phyloP scores from a whole-genome alignment of 768 basidiomycete genomes.

The Rhodosporidiobolus odoratus region DNA sequence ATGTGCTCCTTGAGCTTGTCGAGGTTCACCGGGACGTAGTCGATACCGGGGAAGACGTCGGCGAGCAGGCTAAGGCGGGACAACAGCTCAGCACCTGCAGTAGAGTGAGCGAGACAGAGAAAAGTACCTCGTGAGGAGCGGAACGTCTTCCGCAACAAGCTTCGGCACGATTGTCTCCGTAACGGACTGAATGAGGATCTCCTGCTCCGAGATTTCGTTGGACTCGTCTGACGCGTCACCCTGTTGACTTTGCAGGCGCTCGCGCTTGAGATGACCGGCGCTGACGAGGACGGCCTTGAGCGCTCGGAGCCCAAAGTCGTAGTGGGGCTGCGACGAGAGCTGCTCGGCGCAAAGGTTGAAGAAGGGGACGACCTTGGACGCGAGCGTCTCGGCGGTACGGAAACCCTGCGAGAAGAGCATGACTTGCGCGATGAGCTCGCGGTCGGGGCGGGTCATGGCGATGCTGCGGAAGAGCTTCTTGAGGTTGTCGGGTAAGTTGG shows the following conservation, averaged over 20 bases:
- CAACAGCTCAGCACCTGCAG: conserved; percentile 8
- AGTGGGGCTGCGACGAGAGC: conserved; percentile 92
- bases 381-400: conserved; percentile 93
- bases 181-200: conserved; percentile 95
- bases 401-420: conserved; percentile 99
- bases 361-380: conserved; percentile 97
- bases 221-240: conserved; percentile 38
- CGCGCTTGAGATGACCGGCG: conserved; percentile 94
- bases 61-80: conserved; percentile 63
- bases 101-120: not conserved
- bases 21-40: conserved; percentile 81
- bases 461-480: conserved; percentile 60
- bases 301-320: conserved; percentile 96
- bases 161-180: conserved; percentile 98
- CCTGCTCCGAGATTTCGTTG: conserved; percentile 75
- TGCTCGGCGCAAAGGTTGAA: conserved; percentile 98
- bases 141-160: conserved; percentile 93
- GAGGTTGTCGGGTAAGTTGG: conserved; percentile 54
- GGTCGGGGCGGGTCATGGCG: conserved; percentile 98
- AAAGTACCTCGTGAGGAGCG: conserved; percentile 74
- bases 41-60: conserved; percentile 95
- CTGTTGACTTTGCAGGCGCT: conserved; percentile 54
- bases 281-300: conserved; percentile 93
- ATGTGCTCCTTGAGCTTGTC: conserved; percentile 81
- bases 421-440: conserved; percentile 97